These are phyloP conservation scores for Pelargonium citronellum DNA, from an alignment of 441 rosid species.

Conservation along the genomic window DNA sequence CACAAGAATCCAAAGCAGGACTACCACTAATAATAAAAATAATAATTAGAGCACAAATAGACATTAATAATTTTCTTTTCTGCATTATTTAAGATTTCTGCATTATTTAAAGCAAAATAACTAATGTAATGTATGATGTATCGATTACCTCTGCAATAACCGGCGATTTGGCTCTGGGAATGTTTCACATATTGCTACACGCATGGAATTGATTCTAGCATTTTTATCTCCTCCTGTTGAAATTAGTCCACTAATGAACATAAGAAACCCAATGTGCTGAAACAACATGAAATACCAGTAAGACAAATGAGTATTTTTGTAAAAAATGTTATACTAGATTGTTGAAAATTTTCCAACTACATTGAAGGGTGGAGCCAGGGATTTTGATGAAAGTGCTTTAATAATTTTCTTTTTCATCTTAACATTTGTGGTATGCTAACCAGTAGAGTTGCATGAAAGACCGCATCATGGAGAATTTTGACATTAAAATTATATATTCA, in stretches of 20 bases:
- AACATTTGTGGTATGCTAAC: neutral
- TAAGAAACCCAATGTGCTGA: conserved; percentile 14
- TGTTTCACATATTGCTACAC: conserved; percentile 79
- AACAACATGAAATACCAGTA: conserved; percentile 11
- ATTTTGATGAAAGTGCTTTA: no score
- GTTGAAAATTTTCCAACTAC: no score
- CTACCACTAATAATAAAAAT: neutral
- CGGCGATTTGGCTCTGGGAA: conserved; percentile 99
- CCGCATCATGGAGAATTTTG: neutral
- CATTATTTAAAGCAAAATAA: neutral
- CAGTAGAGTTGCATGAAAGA: neutral
- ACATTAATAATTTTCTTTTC: neutral
- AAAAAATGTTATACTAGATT: neutral
- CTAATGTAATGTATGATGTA: conserved; percentile 3
- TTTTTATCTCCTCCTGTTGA: conserved; percentile 61
- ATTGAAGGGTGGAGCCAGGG: no score
- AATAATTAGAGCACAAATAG: neutral
- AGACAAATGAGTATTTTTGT: neutral
- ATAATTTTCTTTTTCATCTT: neutral
- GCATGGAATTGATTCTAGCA: conserved; percentile 70
- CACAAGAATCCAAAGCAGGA: neutral
- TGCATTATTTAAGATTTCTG: neutral
- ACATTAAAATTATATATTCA: neutral
- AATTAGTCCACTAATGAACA: conserved; percentile 17
- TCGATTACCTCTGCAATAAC: conserved; percentile 73